Percentiles rank a stretch among this genome's conserved stretches.
Evolutionary conservation across 495 filamentous ascomycete species (phyloP).

Genomic region (Tuber melanosporum): DNA sequence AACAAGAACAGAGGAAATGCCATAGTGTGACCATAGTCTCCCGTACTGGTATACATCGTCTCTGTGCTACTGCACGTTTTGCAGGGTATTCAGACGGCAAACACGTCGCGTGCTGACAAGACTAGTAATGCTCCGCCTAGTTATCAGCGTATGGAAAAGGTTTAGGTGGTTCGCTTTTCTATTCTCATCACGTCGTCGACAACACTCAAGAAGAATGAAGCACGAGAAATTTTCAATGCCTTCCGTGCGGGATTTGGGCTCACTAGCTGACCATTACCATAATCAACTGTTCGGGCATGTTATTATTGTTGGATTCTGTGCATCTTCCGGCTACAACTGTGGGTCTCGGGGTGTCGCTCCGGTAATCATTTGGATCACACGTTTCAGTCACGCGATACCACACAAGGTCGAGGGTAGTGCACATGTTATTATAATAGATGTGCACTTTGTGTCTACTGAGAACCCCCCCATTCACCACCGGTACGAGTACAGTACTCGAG

Average conservation of each 20-base stretch:
- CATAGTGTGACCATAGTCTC: neutral
- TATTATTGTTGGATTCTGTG: too few relatives aligned
- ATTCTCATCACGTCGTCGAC: neutral
- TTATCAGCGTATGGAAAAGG: neutral
- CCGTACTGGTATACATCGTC: neutral
- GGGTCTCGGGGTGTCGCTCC: neutral
- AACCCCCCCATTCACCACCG: neutral
- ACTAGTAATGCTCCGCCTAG: neutral
- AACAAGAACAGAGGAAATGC: neutral
- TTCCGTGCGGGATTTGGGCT: neutral
- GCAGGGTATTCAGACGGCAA: neutral
- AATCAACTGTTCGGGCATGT: neutral
- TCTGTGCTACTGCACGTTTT: neutral
- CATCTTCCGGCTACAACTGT: neutral
- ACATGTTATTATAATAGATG: neutral
- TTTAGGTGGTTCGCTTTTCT: neutral
- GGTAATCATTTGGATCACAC: conserved; percentile 2
- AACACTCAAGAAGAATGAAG: neutral
- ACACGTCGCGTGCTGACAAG: neutral
- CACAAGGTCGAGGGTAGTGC: neutral
- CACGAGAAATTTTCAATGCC: neutral
- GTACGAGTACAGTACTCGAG: neutral
- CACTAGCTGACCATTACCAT: neutral
- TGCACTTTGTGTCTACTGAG: neutral
- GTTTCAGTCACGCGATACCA: neutral